A percentile compares a stretch with the other conserved stretches of the same genome.
phyloP scores from a whole-genome alignment of 1,139 yeast species.

The Pichia sp. region DNA sequence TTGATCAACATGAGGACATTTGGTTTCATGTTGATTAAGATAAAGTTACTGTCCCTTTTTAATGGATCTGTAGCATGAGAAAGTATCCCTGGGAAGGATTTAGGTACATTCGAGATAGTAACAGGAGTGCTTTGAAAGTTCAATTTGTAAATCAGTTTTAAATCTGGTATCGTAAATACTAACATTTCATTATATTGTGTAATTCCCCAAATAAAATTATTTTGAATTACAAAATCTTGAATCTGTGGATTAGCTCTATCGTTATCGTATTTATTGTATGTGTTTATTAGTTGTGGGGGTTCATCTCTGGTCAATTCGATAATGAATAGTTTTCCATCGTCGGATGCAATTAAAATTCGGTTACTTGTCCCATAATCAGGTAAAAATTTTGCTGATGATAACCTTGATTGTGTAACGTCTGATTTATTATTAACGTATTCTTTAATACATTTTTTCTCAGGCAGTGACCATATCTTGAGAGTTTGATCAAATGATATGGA shows the following conservation, averaged over 20 bases:
- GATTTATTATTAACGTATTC: conserved; percentile 10
- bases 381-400: conserved; percentile 11
- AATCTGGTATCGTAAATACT: conserved; percentile 12
- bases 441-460: conserved; percentile 14
- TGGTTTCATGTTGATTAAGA: conserved; percentile 18
- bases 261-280: conserved; percentile 4
- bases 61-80: not conserved
- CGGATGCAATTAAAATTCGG: conserved; percentile 18
- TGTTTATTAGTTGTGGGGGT: not conserved
- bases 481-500: conserved; percentile 69
- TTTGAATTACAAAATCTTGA: conserved; percentile 18
- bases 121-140: conserved; percentile 12
- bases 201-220: conserved; percentile 16
- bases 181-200: conserved; percentile 16
- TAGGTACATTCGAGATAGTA: conserved; percentile 8
- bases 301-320: not conserved
- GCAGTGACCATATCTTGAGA: conserved; percentile 65
- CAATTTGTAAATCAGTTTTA: conserved; percentile 13
- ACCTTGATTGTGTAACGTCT: conserved; percentile 8
- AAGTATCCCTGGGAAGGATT: conserved; percentile 10
- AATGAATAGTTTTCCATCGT: conserved; percentile 19
- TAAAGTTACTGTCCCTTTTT: conserved; percentile 4
- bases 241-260: conserved; percentile 15
- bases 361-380: conserved; percentile 11
- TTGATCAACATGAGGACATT: conserved; percentile 11